Evolutionary conservation across 1,284 basidiomycete genomes (phyloP).

Genomic region (Jaminaea rosea): DNA sequence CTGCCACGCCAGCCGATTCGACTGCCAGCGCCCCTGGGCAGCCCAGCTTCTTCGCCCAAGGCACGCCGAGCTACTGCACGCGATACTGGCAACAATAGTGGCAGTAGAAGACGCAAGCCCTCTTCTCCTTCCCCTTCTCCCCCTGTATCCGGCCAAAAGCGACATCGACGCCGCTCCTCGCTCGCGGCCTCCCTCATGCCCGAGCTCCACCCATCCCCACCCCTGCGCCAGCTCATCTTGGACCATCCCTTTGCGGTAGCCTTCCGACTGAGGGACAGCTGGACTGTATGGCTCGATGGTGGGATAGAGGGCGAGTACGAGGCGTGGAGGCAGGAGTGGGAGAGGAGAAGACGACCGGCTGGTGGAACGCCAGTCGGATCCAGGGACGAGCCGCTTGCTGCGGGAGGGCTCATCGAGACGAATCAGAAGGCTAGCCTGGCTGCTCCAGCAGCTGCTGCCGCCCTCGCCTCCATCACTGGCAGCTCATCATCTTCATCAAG

Average conservation of each 20-base stretch:
- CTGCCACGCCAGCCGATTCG: conserved; percentile 49
- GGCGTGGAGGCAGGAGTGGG: conserved; percentile 56
- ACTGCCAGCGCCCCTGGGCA: conserved; percentile 14
- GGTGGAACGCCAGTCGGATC: background rate
- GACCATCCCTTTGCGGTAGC: conserved; percentile 58
- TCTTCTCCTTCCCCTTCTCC: conserved; percentile 16
- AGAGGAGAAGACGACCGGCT: conserved; percentile 16
- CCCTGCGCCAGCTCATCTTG: conserved; percentile 49
- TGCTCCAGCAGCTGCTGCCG: too few species aligned
- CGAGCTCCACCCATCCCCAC: background rate
- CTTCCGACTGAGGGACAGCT: conserved; percentile 67
- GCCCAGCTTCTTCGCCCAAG: background rate
- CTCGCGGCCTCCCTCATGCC: conserved; percentile 46
- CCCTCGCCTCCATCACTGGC: too few species aligned
- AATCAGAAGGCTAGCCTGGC: too few species aligned
- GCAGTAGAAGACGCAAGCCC: conserved; percentile 1
- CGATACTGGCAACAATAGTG: background rate
- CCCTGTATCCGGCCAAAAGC: too few species aligned
- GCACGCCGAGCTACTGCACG: background rate
- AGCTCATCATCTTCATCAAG: too few species aligned
- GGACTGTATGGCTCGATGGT: conserved; percentile 66
- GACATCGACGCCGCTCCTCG: background rate
- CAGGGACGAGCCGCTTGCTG: background rate
- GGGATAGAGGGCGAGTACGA: conserved; percentile 61
- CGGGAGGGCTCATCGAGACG: too few species aligned